phyloP scores from a whole-genome alignment of 2,329 filamentous ascomycete species.

The Fonsecaea pugnacius region DNA sequence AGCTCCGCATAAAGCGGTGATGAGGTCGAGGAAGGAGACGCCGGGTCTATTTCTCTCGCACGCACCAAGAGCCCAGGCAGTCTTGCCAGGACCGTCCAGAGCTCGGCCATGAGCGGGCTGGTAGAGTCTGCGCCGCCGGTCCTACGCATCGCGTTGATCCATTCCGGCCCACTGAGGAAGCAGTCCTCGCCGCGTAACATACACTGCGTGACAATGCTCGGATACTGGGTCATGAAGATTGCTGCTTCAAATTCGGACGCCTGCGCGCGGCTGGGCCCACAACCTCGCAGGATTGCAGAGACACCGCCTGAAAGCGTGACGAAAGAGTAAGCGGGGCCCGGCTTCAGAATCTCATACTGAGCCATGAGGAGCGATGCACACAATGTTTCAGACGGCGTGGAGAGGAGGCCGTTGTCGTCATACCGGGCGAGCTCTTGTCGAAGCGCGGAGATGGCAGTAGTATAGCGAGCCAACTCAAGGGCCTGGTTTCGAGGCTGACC shows the following conservation, averaged over 20 bases:
- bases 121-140: not conserved
- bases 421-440: constrained; percentile 10
- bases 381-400: constrained; percentile 16
- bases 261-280: constrained; percentile 11
- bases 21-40: not conserved
- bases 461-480: constrained; percentile 12
- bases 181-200: constrained; percentile 12
- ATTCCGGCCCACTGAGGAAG: constrained; percentile 11
- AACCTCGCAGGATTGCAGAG: constrained; percentile 11
- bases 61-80: constrained; percentile 5
- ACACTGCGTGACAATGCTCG: constrained; percentile 15
- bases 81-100: constrained; percentile 1
- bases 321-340: constrained; percentile 2
- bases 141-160: constrained; percentile 11
- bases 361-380: constrained; percentile 16
- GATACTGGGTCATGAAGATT: constrained; percentile 16
- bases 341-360: constrained; percentile 17
- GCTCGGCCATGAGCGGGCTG: not conserved
- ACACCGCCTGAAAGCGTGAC: constrained; percentile 17
- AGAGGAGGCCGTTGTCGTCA: constrained; percentile 1
- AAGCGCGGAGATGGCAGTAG: constrained; percentile 7
- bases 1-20: constrained; percentile 5
- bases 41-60: not conserved
- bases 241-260: constrained; percentile 14
- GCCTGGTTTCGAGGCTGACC: constrained; percentile 7